phyloP scores from a whole-genome alignment of 768 basidiomycete species.

The Austroboletus festivus region DNA sequence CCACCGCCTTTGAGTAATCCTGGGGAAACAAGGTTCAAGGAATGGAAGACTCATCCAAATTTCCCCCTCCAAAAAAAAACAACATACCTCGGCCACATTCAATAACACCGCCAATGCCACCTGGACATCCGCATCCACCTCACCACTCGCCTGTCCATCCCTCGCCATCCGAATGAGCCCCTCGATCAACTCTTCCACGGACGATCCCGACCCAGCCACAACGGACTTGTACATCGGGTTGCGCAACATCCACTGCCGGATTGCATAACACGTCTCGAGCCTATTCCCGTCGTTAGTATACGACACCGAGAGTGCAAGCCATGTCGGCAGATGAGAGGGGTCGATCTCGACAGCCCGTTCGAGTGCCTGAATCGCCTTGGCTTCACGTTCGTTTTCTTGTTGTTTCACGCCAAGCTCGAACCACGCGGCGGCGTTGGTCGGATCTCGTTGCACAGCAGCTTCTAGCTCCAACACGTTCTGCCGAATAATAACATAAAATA shows the following conservation, averaged over 20 bases:
- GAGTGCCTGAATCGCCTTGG: constrained; percentile 83
- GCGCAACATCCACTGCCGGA: constrained; percentile 77
- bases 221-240: constrained; percentile 49
- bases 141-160: constrained; percentile 38
- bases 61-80: constrained; percentile 42
- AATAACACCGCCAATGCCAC: constrained; percentile 90
- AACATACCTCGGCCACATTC: constrained; percentile 81
- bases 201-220: constrained; percentile 36
- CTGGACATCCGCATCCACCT: constrained; percentile 92
- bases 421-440: constrained; percentile 73
- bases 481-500: constrained; percentile 8
- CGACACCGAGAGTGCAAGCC: constrained; percentile 89
- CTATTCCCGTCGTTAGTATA: constrained; percentile 87
- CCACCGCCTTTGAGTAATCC: constrained; percentile 90
- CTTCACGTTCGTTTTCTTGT: constrained; percentile 96
- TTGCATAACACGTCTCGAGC: constrained; percentile 68
- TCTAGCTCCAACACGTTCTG: constrained; percentile 89
- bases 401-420: constrained; percentile 93
- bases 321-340: constrained; percentile 69
- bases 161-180: constrained; percentile 81
- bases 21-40: constrained; percentile 30
- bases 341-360: constrained; percentile 78
- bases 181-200: constrained; percentile 62
- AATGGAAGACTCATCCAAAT: not conserved
- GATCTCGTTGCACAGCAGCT: constrained; percentile 80